These are phyloP conservation scores for Bjerkandera adusta DNA, from an alignment of 1,284 basidiomycete species.

Conservation along the genomic window DNA sequence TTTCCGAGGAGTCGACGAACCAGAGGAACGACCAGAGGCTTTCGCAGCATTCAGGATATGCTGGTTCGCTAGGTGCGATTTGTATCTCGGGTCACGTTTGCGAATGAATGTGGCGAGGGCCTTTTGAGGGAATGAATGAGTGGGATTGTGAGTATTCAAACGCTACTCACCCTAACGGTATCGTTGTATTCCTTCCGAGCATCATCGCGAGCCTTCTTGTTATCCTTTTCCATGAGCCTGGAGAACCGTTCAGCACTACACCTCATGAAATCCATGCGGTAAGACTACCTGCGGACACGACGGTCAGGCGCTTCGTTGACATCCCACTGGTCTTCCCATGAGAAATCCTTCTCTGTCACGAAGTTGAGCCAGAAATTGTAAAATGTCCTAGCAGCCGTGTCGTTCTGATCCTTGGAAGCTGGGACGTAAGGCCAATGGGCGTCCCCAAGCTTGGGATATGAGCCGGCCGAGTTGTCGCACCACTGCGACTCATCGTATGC, in stretches of 20 bases:
- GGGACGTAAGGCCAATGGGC: constrained; percentile 73
- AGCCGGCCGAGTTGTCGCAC: constrained; percentile 36
- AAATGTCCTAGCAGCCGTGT: constrained; percentile 65
- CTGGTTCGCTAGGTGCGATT: constrained; percentile 62
- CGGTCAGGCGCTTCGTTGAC: constrained; percentile 84
- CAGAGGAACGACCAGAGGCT: constrained; percentile 25
- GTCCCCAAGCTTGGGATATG: constrained; percentile 84
- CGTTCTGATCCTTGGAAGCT: constrained; percentile 38
- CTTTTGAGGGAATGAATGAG: constrained; percentile 35
- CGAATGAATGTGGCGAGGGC: constrained; percentile 85
- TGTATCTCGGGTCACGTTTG: constrained; percentile 93
- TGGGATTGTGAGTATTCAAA: not conserved
- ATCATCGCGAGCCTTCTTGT: constrained; percentile 88
- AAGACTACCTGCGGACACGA: constrained; percentile 65
- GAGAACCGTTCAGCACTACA: not conserved
- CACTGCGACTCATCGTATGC: constrained; percentile 78
- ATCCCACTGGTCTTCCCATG: constrained; percentile 89
- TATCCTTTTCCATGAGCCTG: constrained; percentile 94
- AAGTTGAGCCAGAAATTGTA: constrained; percentile 91
- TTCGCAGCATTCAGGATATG: constrained; percentile 32
- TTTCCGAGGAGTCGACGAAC: constrained; percentile 9
- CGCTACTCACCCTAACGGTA: constrained; percentile 69
- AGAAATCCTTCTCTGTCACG: constrained; percentile 85
- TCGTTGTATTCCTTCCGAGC: constrained; percentile 94
- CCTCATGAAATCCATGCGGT: not conserved